These are phyloP conservation scores for Panicum virgatum DNA, from an alignment of 202 grass and related monocot genomes.

Conservation along the genomic window DNA sequence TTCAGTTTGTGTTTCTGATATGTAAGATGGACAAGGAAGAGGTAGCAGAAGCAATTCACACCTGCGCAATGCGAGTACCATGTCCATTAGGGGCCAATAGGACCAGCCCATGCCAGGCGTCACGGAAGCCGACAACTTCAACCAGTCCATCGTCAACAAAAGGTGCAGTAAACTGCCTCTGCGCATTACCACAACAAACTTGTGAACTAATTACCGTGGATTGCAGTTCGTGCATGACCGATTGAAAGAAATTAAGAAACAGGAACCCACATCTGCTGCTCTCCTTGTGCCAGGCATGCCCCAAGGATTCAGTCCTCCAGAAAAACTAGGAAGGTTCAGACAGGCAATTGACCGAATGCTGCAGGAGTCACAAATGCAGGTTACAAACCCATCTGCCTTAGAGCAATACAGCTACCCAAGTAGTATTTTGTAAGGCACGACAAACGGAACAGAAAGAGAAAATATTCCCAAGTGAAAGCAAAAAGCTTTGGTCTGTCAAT, in stretches of 20 bases:
- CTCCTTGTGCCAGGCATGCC: constrained; percentile 61
- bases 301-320: constrained; percentile 96
- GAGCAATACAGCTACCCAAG: no score
- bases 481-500: neutral
- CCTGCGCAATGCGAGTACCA: constrained; percentile 86
- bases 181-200: neutral
- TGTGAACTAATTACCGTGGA: neutral
- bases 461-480: neutral
- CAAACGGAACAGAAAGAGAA: neutral
- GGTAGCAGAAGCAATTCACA: constrained; percentile 30
- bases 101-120: constrained; percentile 85
- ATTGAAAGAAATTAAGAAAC: neutral
- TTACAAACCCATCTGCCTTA: neutral
- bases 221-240: neutral
- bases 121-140: constrained; percentile 83
- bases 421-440: neutral
- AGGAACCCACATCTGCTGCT: constrained; percentile 55
- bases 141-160: constrained; percentile 79
- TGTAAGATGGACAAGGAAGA: constrained; percentile 8
- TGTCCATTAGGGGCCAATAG: constrained; percentile 85
- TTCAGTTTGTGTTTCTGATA: neutral
- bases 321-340: constrained; percentile 95
- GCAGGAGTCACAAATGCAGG: constrained; percentile 21
- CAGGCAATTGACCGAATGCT: constrained; percentile 90
- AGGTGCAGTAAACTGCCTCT: constrained; percentile 68